Evolutionary conservation across 345 rosid species (phyloP).

Genomic region (Schrenkiella parvula): DNA sequence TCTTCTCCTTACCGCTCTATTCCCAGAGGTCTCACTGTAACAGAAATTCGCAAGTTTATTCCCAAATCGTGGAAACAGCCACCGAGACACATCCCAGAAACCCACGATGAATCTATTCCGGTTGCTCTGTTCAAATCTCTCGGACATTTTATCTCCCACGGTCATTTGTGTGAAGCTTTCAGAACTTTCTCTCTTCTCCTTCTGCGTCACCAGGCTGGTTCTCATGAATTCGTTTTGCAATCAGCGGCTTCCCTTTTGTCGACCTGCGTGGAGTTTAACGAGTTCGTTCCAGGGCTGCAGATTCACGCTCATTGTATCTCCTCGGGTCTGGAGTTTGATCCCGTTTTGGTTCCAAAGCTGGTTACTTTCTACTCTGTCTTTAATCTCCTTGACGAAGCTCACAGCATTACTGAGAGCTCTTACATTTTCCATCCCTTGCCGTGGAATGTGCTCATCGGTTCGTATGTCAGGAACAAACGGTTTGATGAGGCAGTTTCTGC

Average conservation of each 20-base stretch:
- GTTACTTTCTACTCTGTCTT: slow-evolving; percentile 55
- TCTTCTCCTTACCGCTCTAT: slow-evolving; percentile 40
- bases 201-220: slow-evolving; percentile 20
- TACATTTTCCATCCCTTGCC: slow-evolving; percentile 41
- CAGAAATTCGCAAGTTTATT: slow-evolving; percentile 39
- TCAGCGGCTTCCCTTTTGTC: slow-evolving; percentile 48
- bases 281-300: slow-evolving; percentile 47
- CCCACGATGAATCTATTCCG: slow-evolving; percentile 37
- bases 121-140: slow-evolving; percentile 38
- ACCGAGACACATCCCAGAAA: slow-evolving; percentile 8
- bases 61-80: slow-evolving; percentile 47
- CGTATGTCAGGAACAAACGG: slow-evolving; percentile 44
- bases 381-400: slow-evolving; percentile 42
- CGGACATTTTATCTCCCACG: slow-evolving; percentile 35
- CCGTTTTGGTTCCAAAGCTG: slow-evolving; percentile 58
- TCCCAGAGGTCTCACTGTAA: slow-evolving; percentile 36
- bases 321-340: slow-evolving; percentile 53
- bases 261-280: slow-evolving; percentile 37
- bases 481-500: slow-evolving; percentile 42
- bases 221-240: slow-evolving; percentile 28
- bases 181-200: slow-evolving; percentile 38
- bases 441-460: slow-evolving; percentile 69
- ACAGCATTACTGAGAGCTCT: slow-evolving; percentile 39
- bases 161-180: slow-evolving; percentile 45
- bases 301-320: slow-evolving; percentile 51